These are phyloP conservation scores for Stephanodiscus triporus DNA, from an alignment of 108 stramenopile species.

Conservation along the genomic window DNA sequence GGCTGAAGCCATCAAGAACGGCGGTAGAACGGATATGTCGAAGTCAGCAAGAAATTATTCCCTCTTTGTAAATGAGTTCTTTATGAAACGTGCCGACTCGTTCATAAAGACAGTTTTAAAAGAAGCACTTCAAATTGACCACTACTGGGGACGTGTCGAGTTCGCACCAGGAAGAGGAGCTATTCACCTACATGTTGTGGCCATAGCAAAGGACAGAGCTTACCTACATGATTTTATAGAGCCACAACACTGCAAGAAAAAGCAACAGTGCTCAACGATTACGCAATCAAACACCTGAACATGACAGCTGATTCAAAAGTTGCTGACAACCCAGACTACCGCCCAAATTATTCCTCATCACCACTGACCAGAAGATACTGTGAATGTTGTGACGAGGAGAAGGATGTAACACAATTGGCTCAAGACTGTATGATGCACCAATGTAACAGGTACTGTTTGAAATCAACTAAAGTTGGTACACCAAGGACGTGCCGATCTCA, in stretches of 20 bases:
- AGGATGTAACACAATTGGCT: not conserved
- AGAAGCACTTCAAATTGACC: constrained; percentile 11
- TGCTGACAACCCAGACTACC: too few species aligned
- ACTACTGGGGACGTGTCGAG: constrained; percentile 35
- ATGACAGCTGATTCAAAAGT: constrained; percentile 20
- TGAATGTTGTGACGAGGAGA: not conserved
- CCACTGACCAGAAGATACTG: not conserved
- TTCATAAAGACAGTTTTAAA: constrained; percentile 23
- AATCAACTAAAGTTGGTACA: not conserved
- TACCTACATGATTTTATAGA: constrained; percentile 12
- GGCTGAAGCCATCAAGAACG: not conserved
- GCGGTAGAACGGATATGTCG: not conserved
- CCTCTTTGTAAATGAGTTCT: constrained; percentile 23
- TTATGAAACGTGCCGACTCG: constrained; percentile 15
- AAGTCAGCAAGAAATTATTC: constrained; percentile 8
- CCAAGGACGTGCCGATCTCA: constrained; percentile 1
- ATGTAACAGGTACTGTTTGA: not conserved
- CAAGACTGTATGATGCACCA: not conserved
- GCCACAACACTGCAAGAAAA: constrained; percentile 20
- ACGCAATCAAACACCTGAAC: not conserved
- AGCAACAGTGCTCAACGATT: constrained; percentile 1
- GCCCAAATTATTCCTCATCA: too few species aligned
- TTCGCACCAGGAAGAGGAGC: constrained; percentile 28
- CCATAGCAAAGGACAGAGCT: constrained; percentile 12
- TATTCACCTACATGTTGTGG: constrained; percentile 37